phyloP scores from a whole-genome alignment of 345 rosid species.

The Melastoma malabathricum region DNA sequence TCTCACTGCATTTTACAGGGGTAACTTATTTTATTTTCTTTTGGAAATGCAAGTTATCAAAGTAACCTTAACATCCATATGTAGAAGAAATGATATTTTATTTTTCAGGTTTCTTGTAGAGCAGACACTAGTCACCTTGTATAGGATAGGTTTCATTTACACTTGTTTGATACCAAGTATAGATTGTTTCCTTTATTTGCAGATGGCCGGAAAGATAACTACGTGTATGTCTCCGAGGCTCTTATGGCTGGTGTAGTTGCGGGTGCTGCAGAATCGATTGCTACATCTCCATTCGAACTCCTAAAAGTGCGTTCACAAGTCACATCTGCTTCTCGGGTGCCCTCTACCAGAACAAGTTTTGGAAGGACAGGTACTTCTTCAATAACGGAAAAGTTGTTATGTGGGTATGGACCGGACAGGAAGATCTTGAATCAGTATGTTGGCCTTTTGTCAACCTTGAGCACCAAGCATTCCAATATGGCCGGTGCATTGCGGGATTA shows the following conservation, averaged over 20 bases:
- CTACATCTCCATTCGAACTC: constrained; percentile 72
- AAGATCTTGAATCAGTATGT: constrained; percentile 46
- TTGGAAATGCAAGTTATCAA: neutral
- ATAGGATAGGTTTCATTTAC: too few species aligned
- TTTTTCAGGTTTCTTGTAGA: too few species aligned
- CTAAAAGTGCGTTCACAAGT: constrained; percentile 72
- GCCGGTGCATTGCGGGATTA: constrained; percentile 50
- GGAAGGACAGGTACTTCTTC: constrained; percentile 30
- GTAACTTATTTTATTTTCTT: constrained; percentile 16
- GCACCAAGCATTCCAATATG: constrained; percentile 56
- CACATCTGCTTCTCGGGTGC: constrained; percentile 46
- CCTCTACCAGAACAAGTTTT: constrained; percentile 17
- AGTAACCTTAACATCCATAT: too few species aligned
- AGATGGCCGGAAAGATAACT: constrained; percentile 78
- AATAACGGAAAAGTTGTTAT: constrained; percentile 28
- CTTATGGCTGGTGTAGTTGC: constrained; percentile 65
- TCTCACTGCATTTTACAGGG: constrained; percentile 68
- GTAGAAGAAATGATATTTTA: too few species aligned
- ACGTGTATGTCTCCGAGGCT: constrained; percentile 60
- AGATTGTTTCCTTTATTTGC: constrained; percentile 10
- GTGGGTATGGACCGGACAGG: constrained; percentile 49
- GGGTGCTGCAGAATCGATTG: constrained; percentile 63
- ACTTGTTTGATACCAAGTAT: too few species aligned
- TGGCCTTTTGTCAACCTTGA: constrained; percentile 59
- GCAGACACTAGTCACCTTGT: too few species aligned